These are phyloP conservation scores for Phytophthora fragariae DNA, from an alignment of 352 stramenopile genomes.

Conservation along the genomic window DNA sequence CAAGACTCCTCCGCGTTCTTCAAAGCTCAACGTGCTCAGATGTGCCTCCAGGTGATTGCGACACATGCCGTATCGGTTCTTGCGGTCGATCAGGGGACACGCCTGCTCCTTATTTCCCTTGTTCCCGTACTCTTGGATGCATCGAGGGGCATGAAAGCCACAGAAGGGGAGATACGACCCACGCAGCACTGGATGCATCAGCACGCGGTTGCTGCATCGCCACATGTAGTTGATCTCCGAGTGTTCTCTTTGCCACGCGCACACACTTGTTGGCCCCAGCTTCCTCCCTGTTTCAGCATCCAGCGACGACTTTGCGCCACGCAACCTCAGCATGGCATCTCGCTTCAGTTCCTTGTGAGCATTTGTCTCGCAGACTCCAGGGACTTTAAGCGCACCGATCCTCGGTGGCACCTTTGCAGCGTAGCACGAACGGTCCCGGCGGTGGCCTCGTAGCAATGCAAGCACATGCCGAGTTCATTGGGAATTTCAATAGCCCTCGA, in stretches of 20 bases:
- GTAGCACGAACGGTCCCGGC: constrained; percentile 48
- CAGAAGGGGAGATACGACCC: constrained; percentile 70
- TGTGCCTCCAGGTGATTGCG: constrained; percentile 76
- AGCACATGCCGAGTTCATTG: constrained; percentile 66
- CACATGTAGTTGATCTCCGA: constrained; percentile 59
- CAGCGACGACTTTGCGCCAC: background rate
- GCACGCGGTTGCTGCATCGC: constrained; percentile 64
- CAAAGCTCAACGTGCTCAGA: constrained; percentile 57
- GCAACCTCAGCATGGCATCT: constrained; percentile 31
- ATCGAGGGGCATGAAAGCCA: constrained; percentile 67
- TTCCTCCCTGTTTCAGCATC: constrained; percentile 9
- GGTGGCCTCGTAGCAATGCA: constrained; percentile 65
- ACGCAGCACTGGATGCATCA: constrained; percentile 65
- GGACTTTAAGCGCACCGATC: constrained; percentile 45
- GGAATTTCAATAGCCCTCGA: constrained; percentile 62
- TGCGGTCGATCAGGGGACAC: constrained; percentile 60
- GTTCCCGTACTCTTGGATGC: constrained; percentile 67
- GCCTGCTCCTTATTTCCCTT: constrained; percentile 39
- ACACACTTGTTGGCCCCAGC: constrained; percentile 37
- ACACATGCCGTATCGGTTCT: constrained; percentile 74
- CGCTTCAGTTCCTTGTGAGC: constrained; percentile 26
- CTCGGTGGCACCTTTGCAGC: constrained; percentile 54
- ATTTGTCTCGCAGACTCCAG: constrained; percentile 48
- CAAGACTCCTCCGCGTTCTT: constrained; percentile 49
- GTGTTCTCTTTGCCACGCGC: constrained; percentile 69